A percentile compares a stretch with the other conserved stretches of the same genome.
Evolutionary conservation across 345 rosid genomes (phyloP).

Genomic region (Populus euphratica): DNA sequence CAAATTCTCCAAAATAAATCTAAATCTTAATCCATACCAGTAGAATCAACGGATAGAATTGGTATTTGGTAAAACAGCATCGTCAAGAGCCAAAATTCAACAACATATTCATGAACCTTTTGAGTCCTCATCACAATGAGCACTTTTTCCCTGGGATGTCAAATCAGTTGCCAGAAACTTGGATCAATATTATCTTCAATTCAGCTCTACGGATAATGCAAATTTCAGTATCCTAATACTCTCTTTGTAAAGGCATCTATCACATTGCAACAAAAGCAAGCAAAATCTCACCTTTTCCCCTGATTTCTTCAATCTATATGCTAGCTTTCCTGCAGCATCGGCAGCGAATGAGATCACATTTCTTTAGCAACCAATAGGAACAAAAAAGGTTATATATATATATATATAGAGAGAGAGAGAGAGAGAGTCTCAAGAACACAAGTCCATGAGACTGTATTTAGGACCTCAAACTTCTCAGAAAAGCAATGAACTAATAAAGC

Average conservation of each 20-base stretch:
- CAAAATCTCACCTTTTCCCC: constrained; percentile 65
- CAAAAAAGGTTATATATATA: too few relatives aligned
- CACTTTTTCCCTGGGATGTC: neutral
- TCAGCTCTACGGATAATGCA: neutral
- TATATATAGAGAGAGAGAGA: neutral
- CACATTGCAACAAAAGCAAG: constrained; percentile 9
- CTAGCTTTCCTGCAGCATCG: constrained; percentile 72
- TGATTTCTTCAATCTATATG: constrained; percentile 78
- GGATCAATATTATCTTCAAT: neutral
- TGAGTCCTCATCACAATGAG: neutral
- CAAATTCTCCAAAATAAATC: neutral
- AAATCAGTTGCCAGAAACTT: neutral
- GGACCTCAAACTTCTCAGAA: neutral
- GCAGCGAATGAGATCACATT: constrained; percentile 3
- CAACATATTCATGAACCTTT: neutral
- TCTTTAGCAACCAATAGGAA: neutral
- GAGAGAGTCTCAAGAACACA: neutral
- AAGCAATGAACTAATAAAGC: neutral
- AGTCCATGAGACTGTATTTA: neutral
- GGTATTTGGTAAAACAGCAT: neutral
- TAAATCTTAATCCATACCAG: neutral
- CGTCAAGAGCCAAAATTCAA: neutral
- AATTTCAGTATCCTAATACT: neutral
- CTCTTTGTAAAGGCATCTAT: neutral
- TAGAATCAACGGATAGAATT: neutral